Percentiles rank a stretch among this genome's conserved stretches.
Conservation (phyloP, 1,284 basidiomycete genomes). For the Takashimella koratensis region DNA sequence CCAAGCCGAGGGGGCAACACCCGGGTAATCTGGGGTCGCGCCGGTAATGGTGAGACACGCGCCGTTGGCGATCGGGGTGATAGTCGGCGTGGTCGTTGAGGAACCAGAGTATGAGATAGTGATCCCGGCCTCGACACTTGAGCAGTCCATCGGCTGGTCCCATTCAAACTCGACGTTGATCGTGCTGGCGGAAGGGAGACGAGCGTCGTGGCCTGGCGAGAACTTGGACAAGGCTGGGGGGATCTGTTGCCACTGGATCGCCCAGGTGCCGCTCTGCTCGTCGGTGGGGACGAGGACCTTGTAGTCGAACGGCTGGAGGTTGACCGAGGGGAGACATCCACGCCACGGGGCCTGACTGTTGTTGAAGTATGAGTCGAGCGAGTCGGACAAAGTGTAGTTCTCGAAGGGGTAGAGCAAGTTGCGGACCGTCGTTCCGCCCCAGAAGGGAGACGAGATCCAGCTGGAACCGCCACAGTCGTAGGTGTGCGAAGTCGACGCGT, state of each 20-base stretch:
- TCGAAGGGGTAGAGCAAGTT: slow-evolving; percentile 84
- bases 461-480: slow-evolving; percentile 57
- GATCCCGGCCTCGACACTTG: slow-evolving; percentile 60
- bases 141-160: slow-evolving; percentile 69
- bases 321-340: slow-evolving; percentile 66
- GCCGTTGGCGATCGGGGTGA: slow-evolving; percentile 48
- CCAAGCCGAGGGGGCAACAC: slow-evolving; percentile 61
- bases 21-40: slow-evolving; percentile 51
- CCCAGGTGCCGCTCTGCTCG: not conserved
- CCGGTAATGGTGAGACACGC: slow-evolving; percentile 51
- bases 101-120: slow-evolving; percentile 65
- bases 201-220: slow-evolving; percentile 75
- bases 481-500: slow-evolving; percentile 61
- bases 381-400: slow-evolving; percentile 62
- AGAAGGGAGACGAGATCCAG: slow-evolving; percentile 77
- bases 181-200: slow-evolving; percentile 58
- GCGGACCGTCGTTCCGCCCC: slow-evolving; percentile 58
- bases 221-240: slow-evolving; percentile 72
- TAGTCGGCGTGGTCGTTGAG: slow-evolving; percentile 55
- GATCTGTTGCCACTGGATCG: slow-evolving; percentile 62
- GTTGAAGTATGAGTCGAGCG: slow-evolving; percentile 61
- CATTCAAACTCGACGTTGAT: slow-evolving; percentile 72
- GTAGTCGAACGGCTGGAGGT: slow-evolving; percentile 70
- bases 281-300: slow-evolving; percentile 67
- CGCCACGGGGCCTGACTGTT: slow-evolving; percentile 61